phyloP scores from a whole-genome alignment of 2,329 filamentous ascomycete species.

The Neonectria coccinea region DNA sequence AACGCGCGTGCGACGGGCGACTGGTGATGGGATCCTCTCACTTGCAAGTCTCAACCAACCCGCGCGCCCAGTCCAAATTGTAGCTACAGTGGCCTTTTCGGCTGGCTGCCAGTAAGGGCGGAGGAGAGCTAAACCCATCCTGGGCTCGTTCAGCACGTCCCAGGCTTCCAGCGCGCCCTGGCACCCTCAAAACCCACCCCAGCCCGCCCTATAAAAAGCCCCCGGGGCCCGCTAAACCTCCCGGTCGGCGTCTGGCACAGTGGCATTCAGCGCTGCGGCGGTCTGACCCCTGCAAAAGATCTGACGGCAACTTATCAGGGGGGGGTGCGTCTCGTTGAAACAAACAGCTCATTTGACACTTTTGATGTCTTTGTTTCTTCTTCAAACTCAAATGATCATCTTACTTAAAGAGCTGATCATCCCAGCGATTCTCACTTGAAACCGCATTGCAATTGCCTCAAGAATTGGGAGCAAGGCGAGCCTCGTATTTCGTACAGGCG shows the following conservation, averaged over 20 bases:
- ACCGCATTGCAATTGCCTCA: neutral
- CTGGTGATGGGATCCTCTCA: constrained; percentile 26
- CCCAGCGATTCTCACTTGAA: neutral
- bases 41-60: constrained; percentile 10
- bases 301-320: constrained; percentile 28
- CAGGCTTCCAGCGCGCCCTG: neutral
- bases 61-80: constrained; percentile 42
- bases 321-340: constrained; percentile 15
- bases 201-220: constrained; percentile 17
- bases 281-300: constrained; percentile 25
- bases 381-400: no score
- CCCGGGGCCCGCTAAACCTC: constrained; percentile 7
- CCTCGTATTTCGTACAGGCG: constrained; percentile 12
- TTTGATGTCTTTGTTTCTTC: constrained; percentile 3
- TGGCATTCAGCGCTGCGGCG: constrained; percentile 16
- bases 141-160: constrained; percentile 7
- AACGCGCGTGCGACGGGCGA: constrained; percentile 34
- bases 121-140: constrained; percentile 21
- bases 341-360: constrained; percentile 18
- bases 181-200: constrained; percentile 9
- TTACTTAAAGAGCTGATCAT: no score
- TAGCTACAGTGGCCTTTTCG: constrained; percentile 56
- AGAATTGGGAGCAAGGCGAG: neutral
- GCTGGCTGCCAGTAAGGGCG: constrained; percentile 26
- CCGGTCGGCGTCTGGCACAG: constrained; percentile 15